These are phyloP conservation scores for Moricandia moricandioides DNA, from an alignment of 345 rosid species.

Conservation along the genomic window DNA sequence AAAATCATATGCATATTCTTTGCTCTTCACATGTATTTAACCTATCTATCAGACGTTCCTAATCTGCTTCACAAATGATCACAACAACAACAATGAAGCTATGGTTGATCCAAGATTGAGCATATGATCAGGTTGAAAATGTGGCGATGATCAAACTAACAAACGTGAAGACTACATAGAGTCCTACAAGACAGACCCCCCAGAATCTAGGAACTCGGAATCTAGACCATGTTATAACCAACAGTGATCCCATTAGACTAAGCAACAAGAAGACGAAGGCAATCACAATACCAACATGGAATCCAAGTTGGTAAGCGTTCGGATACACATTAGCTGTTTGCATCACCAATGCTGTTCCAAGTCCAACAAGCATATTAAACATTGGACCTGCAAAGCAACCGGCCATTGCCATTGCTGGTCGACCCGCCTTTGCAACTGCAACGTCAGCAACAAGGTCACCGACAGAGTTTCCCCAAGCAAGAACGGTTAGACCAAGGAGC, in stretches of 20 bases:
- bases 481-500: slow-evolving; percentile 86
- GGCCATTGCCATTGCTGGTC: slow-evolving; percentile 99
- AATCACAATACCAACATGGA: slow-evolving; percentile 73
- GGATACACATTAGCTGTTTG: slow-evolving; percentile 79
- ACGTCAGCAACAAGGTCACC: slow-evolving; percentile 98
- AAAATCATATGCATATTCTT: neutral
- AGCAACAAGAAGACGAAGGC: slow-evolving; percentile 90
- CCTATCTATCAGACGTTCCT: slow-evolving; percentile 5
- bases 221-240: slow-evolving; percentile 90
- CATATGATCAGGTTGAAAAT: slow-evolving; percentile 49
- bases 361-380: slow-evolving; percentile 99
- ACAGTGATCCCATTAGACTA: slow-evolving; percentile 88
- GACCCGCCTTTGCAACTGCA: slow-evolving; percentile 95
- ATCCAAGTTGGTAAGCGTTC: slow-evolving; percentile 66
- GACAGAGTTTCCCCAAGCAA: slow-evolving; percentile 98
- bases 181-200: slow-evolving; percentile 94
- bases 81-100: slow-evolving; percentile 1
- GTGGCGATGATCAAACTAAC: slow-evolving; percentile 65
- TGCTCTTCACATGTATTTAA: slow-evolving; percentile 16
- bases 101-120: neutral
- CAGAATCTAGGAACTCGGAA: slow-evolving; percentile 87
- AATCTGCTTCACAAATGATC: neutral
- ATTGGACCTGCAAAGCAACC: slow-evolving; percentile 98
- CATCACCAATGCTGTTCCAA: slow-evolving; percentile 74
- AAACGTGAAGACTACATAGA: slow-evolving; percentile 62